Evolutionary conservation across 805 yeast species (phyloP).

Genomic region (Lipomyces yamanashiensis): DNA sequence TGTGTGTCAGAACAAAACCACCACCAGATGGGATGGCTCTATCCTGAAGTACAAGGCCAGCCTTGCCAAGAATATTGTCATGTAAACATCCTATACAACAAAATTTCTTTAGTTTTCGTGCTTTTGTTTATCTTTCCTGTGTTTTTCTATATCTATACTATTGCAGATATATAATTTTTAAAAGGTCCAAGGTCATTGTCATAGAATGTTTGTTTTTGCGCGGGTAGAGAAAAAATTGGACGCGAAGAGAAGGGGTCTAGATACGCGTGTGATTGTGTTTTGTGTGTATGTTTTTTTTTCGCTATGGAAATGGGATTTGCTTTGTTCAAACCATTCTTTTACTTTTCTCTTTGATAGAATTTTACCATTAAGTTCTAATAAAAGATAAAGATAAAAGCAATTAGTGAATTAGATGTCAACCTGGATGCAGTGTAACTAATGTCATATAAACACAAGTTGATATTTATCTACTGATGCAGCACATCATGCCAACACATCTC

Average conservation of each 20-base stretch:
- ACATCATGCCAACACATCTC: no score
- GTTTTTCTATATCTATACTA: neutral
- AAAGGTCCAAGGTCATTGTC: neutral
- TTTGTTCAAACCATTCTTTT: neutral
- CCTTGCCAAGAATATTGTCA: constrained; percentile 87
- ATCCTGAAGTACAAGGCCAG: constrained; percentile 91
- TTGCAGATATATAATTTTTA: neutral
- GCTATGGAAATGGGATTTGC: constrained; percentile 4
- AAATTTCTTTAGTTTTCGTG: neutral
- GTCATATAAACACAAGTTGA: no score
- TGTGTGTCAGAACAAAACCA: constrained; percentile 93
- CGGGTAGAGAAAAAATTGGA: no score
- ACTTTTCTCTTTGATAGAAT: neutral
- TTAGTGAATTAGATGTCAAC: no score
- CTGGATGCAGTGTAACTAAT: no score
- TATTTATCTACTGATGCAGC: no score
- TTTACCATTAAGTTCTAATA: neutral
- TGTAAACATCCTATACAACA: constrained; percentile 8
- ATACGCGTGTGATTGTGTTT: neutral
- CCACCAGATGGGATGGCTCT: constrained; percentile 94
- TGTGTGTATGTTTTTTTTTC: neutral
- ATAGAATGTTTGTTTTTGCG: neutral
- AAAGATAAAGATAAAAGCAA: neutral
- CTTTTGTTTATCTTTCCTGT: neutral
- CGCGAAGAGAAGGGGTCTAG: neutral